Evolutionary conservation across 371 early-diverging fungal species (phyloP).

Genomic region (Mortierella sp.): DNA sequence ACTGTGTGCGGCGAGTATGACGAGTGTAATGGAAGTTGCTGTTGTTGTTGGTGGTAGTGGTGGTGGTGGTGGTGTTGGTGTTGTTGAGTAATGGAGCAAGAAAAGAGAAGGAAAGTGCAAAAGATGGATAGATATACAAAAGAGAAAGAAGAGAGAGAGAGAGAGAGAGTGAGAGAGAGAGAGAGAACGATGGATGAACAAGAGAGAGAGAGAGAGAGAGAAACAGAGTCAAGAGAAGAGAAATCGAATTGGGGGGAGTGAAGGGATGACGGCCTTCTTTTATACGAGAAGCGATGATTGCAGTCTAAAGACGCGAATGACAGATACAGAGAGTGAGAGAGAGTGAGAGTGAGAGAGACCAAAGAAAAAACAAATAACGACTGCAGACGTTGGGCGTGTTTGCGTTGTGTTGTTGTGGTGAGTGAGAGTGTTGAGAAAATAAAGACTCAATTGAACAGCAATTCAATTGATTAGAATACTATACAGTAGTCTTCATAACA

Average conservation of each 20-base stretch:
- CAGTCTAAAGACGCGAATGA: not conserved
- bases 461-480: not conserved
- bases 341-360: too few relatives aligned
- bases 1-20: not conserved
- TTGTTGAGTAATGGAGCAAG: not conserved
- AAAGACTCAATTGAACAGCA: slow-evolving; percentile 8
- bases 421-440: not conserved
- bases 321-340: too few relatives aligned
- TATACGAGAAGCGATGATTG: not conserved
- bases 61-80: too few relatives aligned
- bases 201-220: not conserved
- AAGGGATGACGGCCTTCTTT: not conserved
- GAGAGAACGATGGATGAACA: not conserved
- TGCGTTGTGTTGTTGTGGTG: not conserved
- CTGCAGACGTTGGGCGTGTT: slow-evolving; percentile 12
- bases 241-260: not conserved
- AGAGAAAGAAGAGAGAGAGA: slow-evolving; percentile 8
- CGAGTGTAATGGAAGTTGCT: too few relatives aligned
- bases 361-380: not conserved
- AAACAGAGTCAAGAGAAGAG: not conserved
- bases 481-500: not conserved
- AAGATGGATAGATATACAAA: not conserved
- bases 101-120: not conserved
- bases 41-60: not conserved
- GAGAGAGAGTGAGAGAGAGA: slow-evolving; percentile 3